Evolutionary conservation across 495 filamentous ascomycete genomes (phyloP).

Genomic region (Aspergillus sclerotioniger): DNA sequence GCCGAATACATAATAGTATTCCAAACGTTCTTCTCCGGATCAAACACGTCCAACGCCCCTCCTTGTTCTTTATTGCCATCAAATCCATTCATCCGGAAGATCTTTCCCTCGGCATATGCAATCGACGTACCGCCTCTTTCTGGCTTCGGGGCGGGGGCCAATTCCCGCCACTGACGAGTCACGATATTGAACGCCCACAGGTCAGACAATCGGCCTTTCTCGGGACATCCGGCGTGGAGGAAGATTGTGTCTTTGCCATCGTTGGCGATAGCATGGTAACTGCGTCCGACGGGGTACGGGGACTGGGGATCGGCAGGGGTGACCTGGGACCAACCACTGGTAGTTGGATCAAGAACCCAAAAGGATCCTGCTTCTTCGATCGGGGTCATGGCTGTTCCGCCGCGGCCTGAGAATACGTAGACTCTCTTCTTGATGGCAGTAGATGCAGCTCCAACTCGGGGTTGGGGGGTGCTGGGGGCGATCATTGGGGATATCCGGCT

Average conservation of each 20-base stretch:
- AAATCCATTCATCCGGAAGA: slow-evolving; percentile 75
- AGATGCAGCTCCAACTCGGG: slow-evolving; percentile 51
- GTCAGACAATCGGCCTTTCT: slow-evolving; percentile 57
- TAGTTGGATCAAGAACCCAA: slow-evolving; percentile 43
- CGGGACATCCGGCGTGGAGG: slow-evolving; percentile 69
- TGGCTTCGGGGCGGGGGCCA: slow-evolving; percentile 58
- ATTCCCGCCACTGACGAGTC: slow-evolving; percentile 57
- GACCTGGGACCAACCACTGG: slow-evolving; percentile 5
- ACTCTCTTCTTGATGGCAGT: slow-evolving; percentile 40
- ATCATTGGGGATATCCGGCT: slow-evolving; percentile 9
- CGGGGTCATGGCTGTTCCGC: slow-evolving; percentile 51
- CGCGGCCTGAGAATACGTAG: slow-evolving; percentile 58
- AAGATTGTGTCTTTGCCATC: slow-evolving; percentile 57
- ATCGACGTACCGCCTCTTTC: slow-evolving; percentile 63
- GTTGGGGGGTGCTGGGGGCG: slow-evolving; percentile 25
- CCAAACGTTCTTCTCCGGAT: slow-evolving; percentile 39
- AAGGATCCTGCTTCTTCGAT: slow-evolving; percentile 52
- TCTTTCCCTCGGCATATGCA: slow-evolving; percentile 49
- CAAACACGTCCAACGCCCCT: slow-evolving; percentile 60
- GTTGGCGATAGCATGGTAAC: slow-evolving; percentile 46
- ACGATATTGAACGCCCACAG: slow-evolving; percentile 70
- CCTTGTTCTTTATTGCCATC: slow-evolving; percentile 64
- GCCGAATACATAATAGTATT: slow-evolving; percentile 40
- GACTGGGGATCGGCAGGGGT: neutral
- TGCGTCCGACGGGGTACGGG: slow-evolving; percentile 40